A percentile compares a stretch with the other conserved stretches of the same genome.
Conservation (phyloP, 2,329 filamentous ascomycete genomes). For the Penicillium griseofulvum region DNA sequence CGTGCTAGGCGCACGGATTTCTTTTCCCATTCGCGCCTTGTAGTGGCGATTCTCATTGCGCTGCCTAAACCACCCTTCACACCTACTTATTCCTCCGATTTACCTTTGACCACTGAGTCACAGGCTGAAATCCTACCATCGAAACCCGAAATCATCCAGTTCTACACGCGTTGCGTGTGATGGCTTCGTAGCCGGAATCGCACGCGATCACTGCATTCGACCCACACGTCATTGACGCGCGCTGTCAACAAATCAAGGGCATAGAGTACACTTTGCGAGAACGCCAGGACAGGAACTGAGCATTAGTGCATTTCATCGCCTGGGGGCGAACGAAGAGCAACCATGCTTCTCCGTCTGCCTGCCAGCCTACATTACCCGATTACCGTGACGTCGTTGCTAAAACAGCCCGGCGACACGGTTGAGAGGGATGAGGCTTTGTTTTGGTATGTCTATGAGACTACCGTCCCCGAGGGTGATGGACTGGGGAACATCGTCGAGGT, state of each 20-base stretch:
- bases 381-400: conserved; percentile 81
- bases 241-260: background rate
- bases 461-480: conserved; percentile 63
- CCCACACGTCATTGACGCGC: conserved; percentile 7
- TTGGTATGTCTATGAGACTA: conserved; percentile 82
- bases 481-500: conserved; percentile 71
- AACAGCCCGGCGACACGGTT: conserved; percentile 70
- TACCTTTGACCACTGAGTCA: background rate
- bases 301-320: conserved; percentile 7
- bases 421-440: conserved; percentile 75
- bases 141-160: background rate
- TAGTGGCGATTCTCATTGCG: conserved; percentile 19
- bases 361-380: conserved; percentile 81
- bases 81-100: background rate
- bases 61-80: conserved; percentile 2
- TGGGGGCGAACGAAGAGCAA: conserved; percentile 18
- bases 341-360: conserved; percentile 50
- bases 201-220: conserved; percentile 22
- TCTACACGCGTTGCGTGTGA: conserved; percentile 23
- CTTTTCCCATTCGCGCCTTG: conserved; percentile 11
- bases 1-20: conserved; percentile 14
- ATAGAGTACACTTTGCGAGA: background rate
- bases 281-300: background rate
- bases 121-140: no score
- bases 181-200: conserved; percentile 20